These are phyloP conservation scores for Aspergillus chevalieri DNA, from an alignment of 2,329 filamentous ascomycete species.

Conservation along the genomic window DNA sequence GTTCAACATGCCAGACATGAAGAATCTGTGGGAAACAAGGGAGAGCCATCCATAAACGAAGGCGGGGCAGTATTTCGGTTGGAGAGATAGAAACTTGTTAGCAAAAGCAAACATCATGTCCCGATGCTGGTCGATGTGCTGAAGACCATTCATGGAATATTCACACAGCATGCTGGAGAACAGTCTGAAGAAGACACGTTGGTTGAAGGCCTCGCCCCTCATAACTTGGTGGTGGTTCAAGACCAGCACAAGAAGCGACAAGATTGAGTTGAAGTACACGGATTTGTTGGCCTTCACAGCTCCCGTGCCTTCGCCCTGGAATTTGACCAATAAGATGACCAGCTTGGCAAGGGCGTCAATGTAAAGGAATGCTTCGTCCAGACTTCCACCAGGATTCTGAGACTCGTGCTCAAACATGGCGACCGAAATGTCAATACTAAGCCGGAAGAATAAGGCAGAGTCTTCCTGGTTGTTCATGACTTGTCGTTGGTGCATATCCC, in stretches of 20 bases:
- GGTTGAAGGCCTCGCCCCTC: slow-evolving; percentile 74
- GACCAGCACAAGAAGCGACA: slow-evolving; percentile 72
- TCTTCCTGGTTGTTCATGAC: slow-evolving; percentile 70
- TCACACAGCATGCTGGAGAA: slow-evolving; percentile 79
- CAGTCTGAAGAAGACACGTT: slow-evolving; percentile 84
- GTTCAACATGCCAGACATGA: slow-evolving; percentile 71
- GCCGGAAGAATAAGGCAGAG: slow-evolving; percentile 70
- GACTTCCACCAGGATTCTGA: slow-evolving; percentile 54
- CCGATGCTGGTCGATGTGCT: slow-evolving; percentile 56
- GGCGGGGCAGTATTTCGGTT: slow-evolving; percentile 69
- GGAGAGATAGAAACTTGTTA: slow-evolving; percentile 63
- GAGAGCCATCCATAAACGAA: slow-evolving; percentile 83
- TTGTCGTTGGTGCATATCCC: slow-evolving; percentile 70
- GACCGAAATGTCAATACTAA: slow-evolving; percentile 73
- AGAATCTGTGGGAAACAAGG: slow-evolving; percentile 75
- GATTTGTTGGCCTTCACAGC: slow-evolving; percentile 59
- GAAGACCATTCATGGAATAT: slow-evolving; percentile 54
- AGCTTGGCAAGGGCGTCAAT: slow-evolving; percentile 80
- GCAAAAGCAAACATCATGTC: slow-evolving; percentile 68
- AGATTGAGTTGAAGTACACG: slow-evolving; percentile 67
- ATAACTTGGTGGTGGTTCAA: slow-evolving; percentile 80
- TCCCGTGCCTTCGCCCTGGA: slow-evolving; percentile 58
- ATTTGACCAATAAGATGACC: slow-evolving; percentile 67
- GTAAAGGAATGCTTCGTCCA: slow-evolving; percentile 56
- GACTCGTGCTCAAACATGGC: slow-evolving; percentile 68